Conservation (phyloP, 257 asterid species). For the Nicotiana undulata region DNA sequence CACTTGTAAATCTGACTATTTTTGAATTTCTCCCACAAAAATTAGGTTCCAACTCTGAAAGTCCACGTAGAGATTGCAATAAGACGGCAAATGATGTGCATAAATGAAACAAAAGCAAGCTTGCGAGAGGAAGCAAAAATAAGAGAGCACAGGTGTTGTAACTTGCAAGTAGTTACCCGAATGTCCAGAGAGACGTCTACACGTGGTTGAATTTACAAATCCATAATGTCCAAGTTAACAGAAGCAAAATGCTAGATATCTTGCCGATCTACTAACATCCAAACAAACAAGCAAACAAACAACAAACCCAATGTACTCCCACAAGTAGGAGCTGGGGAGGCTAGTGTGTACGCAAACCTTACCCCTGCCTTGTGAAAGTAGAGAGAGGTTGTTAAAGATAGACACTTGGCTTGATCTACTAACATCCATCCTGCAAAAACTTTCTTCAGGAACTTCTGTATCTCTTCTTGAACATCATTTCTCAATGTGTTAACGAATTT, state of each 20-base stretch:
- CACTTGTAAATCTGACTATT: no score
- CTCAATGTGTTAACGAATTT: neutral
- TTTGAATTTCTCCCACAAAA: no score
- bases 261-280: no score
- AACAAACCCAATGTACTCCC: no score
- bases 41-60: neutral
- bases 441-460: neutral
- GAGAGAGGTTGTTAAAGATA: no score
- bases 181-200: neutral
- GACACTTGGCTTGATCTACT: no score
- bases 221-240: neutral
- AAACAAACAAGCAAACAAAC: no score
- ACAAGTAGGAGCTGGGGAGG: no score
- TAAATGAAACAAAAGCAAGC: neutral
- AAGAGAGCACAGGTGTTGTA: neutral
- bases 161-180: neutral
- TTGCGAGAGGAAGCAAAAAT: neutral
- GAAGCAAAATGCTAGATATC: neutral
- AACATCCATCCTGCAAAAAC: neutral
- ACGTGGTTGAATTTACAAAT: neutral
- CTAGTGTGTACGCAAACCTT: no score
- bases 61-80: neutral
- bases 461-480: neutral
- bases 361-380: no score
- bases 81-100: neutral